A percentile compares a stretch with the other conserved stretches of the same genome.
phyloP scores from a whole-genome alignment of 768 basidiomycete species.

The Auricularia auricula-judae region DNA sequence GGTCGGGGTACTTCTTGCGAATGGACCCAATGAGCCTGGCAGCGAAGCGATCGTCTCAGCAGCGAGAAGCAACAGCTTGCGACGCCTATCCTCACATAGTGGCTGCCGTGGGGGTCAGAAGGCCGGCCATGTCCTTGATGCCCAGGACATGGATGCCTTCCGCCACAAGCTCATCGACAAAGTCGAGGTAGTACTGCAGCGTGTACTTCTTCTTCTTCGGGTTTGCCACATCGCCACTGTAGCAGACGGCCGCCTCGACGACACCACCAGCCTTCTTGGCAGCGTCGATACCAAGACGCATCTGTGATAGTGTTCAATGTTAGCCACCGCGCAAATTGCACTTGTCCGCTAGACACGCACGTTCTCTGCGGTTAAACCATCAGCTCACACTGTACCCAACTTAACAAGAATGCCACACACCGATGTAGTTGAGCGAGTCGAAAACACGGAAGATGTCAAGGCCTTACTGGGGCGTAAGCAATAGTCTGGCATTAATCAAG shows the following conservation, averaged over 20 bases:
- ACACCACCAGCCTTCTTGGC: slow-evolving; percentile 99
- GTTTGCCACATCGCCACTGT: slow-evolving; percentile 94
- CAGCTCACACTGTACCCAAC: slow-evolving; percentile 4
- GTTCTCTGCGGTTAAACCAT: slow-evolving; percentile 41
- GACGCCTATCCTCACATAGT: slow-evolving; percentile 48
- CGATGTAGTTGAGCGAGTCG: slow-evolving; percentile 97
- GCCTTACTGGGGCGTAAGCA: neutral
- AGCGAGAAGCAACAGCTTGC: slow-evolving; percentile 1
- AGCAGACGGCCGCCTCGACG: slow-evolving; percentile 93
- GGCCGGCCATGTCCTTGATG: slow-evolving; percentile 98
- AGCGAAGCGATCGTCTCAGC: slow-evolving; percentile 6
- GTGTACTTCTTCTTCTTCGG: slow-evolving; percentile 96
- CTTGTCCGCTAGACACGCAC: slow-evolving; percentile 27
- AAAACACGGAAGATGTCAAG: slow-evolving; percentile 99
- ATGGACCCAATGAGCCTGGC: slow-evolving; percentile 84
- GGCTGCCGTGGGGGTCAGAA: slow-evolving; percentile 91
- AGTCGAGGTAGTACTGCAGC: slow-evolving; percentile 92
- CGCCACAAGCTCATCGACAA: slow-evolving; percentile 81
- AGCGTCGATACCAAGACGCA: slow-evolving; percentile 97
- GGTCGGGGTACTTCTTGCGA: slow-evolving; percentile 89
- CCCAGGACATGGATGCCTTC: slow-evolving; percentile 96
- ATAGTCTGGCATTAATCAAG: neutral
- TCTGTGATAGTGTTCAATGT: slow-evolving; percentile 32
- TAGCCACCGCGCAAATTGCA: neutral
- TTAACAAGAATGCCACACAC: slow-evolving; percentile 30